A percentile compares a stretch with the other conserved stretches of the same genome.
phyloP scores from a whole-genome alignment of 345 rosid genomes.

The Gossypium turneri region DNA sequence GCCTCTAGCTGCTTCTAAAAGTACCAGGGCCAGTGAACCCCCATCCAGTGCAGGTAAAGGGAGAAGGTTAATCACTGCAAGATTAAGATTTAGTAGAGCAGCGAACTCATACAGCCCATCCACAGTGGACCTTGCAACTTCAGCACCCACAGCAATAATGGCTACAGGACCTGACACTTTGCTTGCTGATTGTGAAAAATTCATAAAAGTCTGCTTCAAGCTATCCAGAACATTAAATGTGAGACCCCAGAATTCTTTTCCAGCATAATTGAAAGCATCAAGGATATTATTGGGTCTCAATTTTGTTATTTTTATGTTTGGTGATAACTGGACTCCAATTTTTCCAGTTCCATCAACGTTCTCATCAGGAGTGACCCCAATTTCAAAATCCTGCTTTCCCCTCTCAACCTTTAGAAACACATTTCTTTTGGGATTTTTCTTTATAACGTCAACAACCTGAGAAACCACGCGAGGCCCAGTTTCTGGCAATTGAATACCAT shows the following conservation, averaged over 20 bases:
- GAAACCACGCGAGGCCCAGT: slow-evolving; percentile 59
- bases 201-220: slow-evolving; percentile 72
- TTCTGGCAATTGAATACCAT: slow-evolving; percentile 48
- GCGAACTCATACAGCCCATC: slow-evolving; percentile 91
- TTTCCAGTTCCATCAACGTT: slow-evolving; percentile 76
- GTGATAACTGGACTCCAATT: slow-evolving; percentile 87
- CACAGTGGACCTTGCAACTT: slow-evolving; percentile 89
- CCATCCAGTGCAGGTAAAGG: slow-evolving; percentile 96
- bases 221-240: slow-evolving; percentile 70
- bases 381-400: slow-evolving; percentile 47
- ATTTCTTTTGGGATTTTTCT: slow-evolving; percentile 54
- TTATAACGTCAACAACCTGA: slow-evolving; percentile 64
- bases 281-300: slow-evolving; percentile 49
- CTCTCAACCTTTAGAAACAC: slow-evolving; percentile 64
- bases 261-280: slow-evolving; percentile 57
- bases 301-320: slow-evolving; percentile 67
- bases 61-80: slow-evolving; percentile 82
- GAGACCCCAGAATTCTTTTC: slow-evolving; percentile 71
- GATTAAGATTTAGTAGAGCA: slow-evolving; percentile 77
- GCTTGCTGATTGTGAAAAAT: slow-evolving; percentile 86
- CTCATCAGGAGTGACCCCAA: slow-evolving; percentile 76
- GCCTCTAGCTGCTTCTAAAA: slow-evolving; percentile 80
- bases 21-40: slow-evolving; percentile 82
- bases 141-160: slow-evolving; percentile 94
- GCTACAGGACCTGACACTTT: slow-evolving; percentile 92